phyloP scores from a whole-genome alignment of 2,329 filamentous ascomycete species.

The Nemania abortiva region DNA sequence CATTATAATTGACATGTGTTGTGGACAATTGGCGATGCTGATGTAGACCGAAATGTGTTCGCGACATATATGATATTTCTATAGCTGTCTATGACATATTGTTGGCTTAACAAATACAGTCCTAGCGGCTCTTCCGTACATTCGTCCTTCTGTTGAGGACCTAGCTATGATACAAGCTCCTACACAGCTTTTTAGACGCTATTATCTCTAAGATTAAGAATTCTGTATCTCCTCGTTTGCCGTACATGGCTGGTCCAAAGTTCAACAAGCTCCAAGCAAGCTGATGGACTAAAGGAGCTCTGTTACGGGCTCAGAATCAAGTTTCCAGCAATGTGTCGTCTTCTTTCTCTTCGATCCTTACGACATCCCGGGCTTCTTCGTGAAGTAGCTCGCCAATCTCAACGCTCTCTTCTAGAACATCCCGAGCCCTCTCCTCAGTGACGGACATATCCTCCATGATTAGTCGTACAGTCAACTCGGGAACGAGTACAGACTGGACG shows the following conservation, averaged over 20 bases:
- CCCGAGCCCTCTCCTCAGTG: constrained; percentile 57
- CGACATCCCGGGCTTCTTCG: constrained; percentile 70
- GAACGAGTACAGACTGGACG: constrained; percentile 81
- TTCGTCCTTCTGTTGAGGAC: neutral
- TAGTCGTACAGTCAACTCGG: constrained; percentile 71
- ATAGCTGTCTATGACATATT: neutral
- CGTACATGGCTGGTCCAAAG: neutral
- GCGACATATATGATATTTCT: neutral
- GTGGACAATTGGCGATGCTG: neutral
- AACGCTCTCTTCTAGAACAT: constrained; percentile 74
- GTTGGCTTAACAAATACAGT: neutral
- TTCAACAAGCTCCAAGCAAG: neutral
- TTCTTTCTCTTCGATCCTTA: constrained; percentile 50
- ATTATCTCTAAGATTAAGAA: neutral
- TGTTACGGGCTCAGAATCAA: neutral
- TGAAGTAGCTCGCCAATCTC: constrained; percentile 76
- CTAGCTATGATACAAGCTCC: constrained; percentile 10
- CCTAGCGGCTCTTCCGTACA: constrained; percentile 5
- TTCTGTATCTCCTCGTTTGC: constrained; percentile 5
- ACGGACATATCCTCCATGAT: constrained; percentile 69
- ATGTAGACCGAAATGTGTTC: neutral
- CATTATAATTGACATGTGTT: neutral
- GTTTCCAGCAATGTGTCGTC: constrained; percentile 35
- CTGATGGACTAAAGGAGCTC: neutral
- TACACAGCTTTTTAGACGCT: neutral